Base-by-base conservation (phyloP, 2,329 filamentous ascomycete genomes). In the Beauveria caledonica region DNA sequence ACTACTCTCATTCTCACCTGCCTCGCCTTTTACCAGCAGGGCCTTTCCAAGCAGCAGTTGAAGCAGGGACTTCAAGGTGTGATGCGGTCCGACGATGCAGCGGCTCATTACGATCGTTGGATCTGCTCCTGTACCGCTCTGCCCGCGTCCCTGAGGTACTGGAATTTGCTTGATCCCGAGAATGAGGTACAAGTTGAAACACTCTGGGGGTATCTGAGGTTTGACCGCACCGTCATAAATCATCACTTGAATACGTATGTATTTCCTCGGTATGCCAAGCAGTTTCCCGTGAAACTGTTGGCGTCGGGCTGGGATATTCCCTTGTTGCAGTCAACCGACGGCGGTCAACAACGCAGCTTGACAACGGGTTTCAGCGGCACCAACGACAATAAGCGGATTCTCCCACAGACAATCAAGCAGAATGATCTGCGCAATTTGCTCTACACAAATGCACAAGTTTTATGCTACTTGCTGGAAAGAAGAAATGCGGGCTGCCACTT, bases 321-420 rank as follows among this genome's bases (percentile, higher is more conserved):
- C 0, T 67, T 84, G 0, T 76, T 75, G 64, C 5, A 62, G 67
- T 1, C 67, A 58, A 1, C 42, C 1, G 60, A 49, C 0, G 6
- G n/a, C 9, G 36, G 25, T 3, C 21, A 27, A 49, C 6, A 19
- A 8, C 10, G 33, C 27, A 3, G 19, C 17, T 62, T 78, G 1
- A 87, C 86, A 0, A 89, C 86, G 0, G 87, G 87, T 0, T 91
- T 92, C 67, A 87, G 84, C 8, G 87, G 87, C 0, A 90, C 88
- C 0, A 90, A 88, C 49, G 87, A 90, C 66, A 84, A 81, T 21
- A 76, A 79, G 42, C 73, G 71, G 0, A 74, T 87, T 39, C 70
- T 90, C 0, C 87, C 87, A 0, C 68, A 84, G n/a, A 84, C 77
- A 0, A 83, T 90, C 21, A 69, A 73, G 21, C 86, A 90, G 56